Base-by-base conservation (phyloP, 768 basidiomycete species). In the Mycena indigotica region DNA sequence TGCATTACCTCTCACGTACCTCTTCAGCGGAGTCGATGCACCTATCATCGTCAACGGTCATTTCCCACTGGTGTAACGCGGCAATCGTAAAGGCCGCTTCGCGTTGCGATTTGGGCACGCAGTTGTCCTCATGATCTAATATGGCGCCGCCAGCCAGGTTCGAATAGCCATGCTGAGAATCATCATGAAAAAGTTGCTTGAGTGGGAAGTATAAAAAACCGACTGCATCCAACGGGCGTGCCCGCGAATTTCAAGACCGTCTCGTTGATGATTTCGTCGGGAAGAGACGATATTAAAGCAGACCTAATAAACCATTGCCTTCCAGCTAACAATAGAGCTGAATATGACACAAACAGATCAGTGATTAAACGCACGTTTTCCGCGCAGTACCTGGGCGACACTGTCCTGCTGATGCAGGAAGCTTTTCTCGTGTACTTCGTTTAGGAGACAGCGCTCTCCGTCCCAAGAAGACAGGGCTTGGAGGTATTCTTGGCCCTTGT, bases 301-400 rank as follows among this genome's bases (percentile, higher is more conserved):
- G 90, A 92, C 56, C 94, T 91, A 63, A 96, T 91, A 74, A 88
- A 95, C 94, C 94, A 93, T 67, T 92, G 91, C 44, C 90, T 78
- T 8, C 90, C 89, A 39, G 84, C 90, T 91, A 52, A 23, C 35
- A 26, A 44, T 40, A 57, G 41, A 41, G 62, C 24, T 35, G 10
- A 29, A 35, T 45, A 16, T 19, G 19, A 19, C 24, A 49, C 26
- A 52, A 23, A 35, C 16, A 16, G 26, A 39, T 19, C 23, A 28
- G 28, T 52, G 46, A 57, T 25, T 58, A 48, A 59, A 50, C 53
- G 45, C 55, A 91, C 93, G 86, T 77, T 84, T 91, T 57, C 89
- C 93, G 60, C 91, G 86, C 53, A 97, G 73, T 6, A 95, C 88
- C 71, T 95, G 93, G 13, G 92, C 92, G 8, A 96, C 87, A 57